Percentiles rank a stretch among this genome's conserved stretches.
Evolutionary conservation across 495 filamentous ascomycete species (phyloP).

Genomic region (Clavariopsis aquatica): DNA sequence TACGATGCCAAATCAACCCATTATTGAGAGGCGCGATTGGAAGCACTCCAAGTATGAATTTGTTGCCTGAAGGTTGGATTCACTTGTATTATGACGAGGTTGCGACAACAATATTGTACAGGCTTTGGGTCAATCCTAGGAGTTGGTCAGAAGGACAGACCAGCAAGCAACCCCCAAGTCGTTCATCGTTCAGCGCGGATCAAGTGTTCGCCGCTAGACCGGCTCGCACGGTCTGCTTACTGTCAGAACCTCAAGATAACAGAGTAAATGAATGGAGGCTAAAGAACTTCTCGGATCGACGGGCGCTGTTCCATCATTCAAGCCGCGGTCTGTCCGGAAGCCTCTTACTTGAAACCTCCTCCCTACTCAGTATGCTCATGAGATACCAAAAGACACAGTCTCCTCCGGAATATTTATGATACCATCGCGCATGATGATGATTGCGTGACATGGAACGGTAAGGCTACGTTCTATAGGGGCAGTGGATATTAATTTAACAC

Average conservation of each 20-base stretch:
- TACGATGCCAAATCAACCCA: too few relatives aligned
- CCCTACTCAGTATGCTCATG: neutral
- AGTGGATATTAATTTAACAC: neutral
- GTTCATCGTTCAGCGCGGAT: neutral
- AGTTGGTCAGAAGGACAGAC: too few relatives aligned
- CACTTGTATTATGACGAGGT: too few relatives aligned
- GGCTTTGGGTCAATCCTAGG: too few relatives aligned
- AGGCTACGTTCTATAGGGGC: neutral
- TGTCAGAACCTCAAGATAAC: neutral
- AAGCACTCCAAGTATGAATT: too few relatives aligned
- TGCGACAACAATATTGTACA: too few relatives aligned
- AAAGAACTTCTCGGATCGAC: neutral
- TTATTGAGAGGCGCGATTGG: too few relatives aligned
- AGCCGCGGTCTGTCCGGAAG: neutral
- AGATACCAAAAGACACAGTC: neutral
- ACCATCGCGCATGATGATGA: neutral
- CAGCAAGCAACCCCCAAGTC: too few relatives aligned
- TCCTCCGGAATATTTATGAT: neutral
- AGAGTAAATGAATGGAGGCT: neutral
- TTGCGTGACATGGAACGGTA: neutral
- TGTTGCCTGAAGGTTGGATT: too few relatives aligned
- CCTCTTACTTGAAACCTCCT: neutral
- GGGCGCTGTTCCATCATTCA: neutral
- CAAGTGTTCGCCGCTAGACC: neutral
- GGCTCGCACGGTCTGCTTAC: neutral